Base-by-base conservation (phyloP, 2,329 filamentous ascomycete genomes). In the Lanzia echinophila region DNA sequence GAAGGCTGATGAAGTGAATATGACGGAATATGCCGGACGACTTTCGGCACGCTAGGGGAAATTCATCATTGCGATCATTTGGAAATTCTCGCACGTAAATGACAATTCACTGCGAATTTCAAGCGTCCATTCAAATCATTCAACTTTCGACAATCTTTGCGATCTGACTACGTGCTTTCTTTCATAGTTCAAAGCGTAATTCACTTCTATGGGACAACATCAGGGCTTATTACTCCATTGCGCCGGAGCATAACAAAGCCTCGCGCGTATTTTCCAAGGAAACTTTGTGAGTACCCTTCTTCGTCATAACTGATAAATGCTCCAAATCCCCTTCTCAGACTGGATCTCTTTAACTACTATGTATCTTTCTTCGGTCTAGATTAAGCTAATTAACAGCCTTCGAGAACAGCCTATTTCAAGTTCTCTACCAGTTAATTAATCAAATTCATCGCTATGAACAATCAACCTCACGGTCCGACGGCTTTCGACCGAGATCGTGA, bases 401-500 rank as follows among this genome's bases (percentile, higher is more conserved):
- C 32, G 15, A 24, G 38, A 22, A 24, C 31, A 48, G 36, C 31
- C 48, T 24, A 48, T 42, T 31, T 24, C 17, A 20, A 12, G 28
- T 8, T 38, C 41, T 36, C 19, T 31, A 34, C 28, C 43, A 38
- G 36, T 17, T 17, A 33, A 44, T 50, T 19, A 38, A 17, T 22
- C 32, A 32, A 48, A 17, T 44, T n/a, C 32, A 13, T 31, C 31
- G 46, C 42, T 22, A 68, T 66, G 66, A 67, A 68, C 47, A 65
- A 65, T 54, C 66, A 61, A 57, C 58, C 64, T 33, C 65, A 66
- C 50, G 61, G 64, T 46, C 63, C 62, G 11, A 54, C 59, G 50
- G 60, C 58, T 42, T 65, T 64, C 43, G 65, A 67, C 43, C 63
- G 63, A 56, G 75, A 74, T 50, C 68, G 74, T 49, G 56, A 80